Conservation (phyloP, 257 asterid genomes). For the Oldenlandia corymbosa region DNA sequence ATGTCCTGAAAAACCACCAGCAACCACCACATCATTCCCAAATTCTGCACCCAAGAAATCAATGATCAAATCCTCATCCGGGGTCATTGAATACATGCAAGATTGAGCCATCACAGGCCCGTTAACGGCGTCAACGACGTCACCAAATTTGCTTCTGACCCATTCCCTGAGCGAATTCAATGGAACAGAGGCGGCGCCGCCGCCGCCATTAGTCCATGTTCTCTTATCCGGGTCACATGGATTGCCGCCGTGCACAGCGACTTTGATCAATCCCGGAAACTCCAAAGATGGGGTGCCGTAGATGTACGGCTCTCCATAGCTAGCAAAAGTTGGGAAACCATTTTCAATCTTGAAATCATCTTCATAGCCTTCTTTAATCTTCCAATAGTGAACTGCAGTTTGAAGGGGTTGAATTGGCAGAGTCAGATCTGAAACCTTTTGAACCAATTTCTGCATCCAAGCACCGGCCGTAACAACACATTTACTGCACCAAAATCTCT, state of each 20-base stretch:
- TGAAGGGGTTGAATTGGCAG: constrained; percentile 83
- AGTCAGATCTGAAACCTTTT: constrained; percentile 31
- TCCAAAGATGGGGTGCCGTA: constrained; percentile 91
- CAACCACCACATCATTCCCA: constrained; percentile 58
- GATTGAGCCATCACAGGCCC: constrained; percentile 59
- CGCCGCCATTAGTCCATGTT: constrained; percentile 43
- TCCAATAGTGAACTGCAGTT: constrained; percentile 66
- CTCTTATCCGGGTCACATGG: constrained; percentile 64
- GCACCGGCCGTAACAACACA: constrained; percentile 79
- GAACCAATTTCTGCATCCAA: constrained; percentile 55
- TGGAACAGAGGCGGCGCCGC: constrained; percentile 19
- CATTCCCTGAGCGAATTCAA: constrained; percentile 34
- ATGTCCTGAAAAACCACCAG: constrained; percentile 92
- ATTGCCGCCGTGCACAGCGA: constrained; percentile 64
- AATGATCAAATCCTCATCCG: constrained; percentile 79
- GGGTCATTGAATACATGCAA: constrained; percentile 92
- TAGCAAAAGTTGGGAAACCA: constrained; percentile 79
- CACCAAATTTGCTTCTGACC: constrained; percentile 51
- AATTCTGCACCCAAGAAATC: constrained; percentile 81
- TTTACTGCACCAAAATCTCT: constrained; percentile 35
- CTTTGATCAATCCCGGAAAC: constrained; percentile 73
- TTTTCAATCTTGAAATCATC: constrained; percentile 54
- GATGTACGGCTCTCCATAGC: constrained; percentile 64
- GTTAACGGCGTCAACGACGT: constrained; percentile 27
- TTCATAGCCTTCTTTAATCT: constrained; percentile 54